These are phyloP conservation scores for Calcarisporium arbuscula DNA, from an alignment of 2,329 filamentous ascomycete genomes.

Conservation along the genomic window DNA sequence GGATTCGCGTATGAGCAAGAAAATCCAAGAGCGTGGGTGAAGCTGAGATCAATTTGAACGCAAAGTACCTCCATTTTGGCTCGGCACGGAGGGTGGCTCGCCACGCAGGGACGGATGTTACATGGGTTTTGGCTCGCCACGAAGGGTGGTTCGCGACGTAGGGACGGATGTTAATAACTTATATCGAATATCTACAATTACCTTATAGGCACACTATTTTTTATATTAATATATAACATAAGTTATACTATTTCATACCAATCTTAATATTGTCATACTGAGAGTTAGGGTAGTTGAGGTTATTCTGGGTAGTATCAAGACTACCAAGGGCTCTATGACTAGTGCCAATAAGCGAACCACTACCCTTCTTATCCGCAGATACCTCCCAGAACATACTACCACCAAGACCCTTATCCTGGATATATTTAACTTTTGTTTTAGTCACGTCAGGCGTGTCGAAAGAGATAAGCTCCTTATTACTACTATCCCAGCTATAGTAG, in stretches of 20 bases:
- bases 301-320: conserved; percentile 40
- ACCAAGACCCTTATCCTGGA: conserved; percentile 55
- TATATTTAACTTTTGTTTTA: conserved; percentile 56
- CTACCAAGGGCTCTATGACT: conserved; percentile 30
- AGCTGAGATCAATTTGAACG: too few species aligned
- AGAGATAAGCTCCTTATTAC: conserved; percentile 56
- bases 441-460: conserved; percentile 61
- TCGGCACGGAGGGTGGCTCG: too few species aligned
- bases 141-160: too few species aligned
- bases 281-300: conserved; percentile 43
- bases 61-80: too few species aligned
- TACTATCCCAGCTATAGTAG: conserved; percentile 63
- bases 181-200: too few species aligned
- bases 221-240: too few species aligned
- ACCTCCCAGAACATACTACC: conserved; percentile 86
- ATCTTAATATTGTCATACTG: conserved; percentile 45
- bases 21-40: too few species aligned
- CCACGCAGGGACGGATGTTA: too few species aligned
- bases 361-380: conserved; percentile 56
- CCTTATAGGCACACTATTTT: too few species aligned
- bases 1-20: too few species aligned
- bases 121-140: too few species aligned
- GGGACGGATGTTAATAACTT: too few species aligned
- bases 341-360: conserved; percentile 54
- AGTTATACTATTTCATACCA: conserved; percentile 8